Base-by-base conservation (phyloP, 83 land plant species). In the Larix sibirica region DNA sequence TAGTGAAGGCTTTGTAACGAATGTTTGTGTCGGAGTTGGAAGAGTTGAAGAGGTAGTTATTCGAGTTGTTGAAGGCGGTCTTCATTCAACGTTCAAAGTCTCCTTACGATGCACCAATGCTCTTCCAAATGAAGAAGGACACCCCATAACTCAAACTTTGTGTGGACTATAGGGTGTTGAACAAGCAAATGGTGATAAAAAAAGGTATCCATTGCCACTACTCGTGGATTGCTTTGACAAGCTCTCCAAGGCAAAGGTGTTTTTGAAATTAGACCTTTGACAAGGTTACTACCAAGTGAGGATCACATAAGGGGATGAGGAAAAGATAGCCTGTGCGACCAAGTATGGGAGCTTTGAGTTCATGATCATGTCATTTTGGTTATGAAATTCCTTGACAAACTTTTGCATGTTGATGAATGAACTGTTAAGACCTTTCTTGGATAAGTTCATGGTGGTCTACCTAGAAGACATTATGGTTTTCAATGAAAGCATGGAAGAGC, bases 401-500 rank as follows among this genome's bases (percentile, higher is more conserved):
- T 62, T 62, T n/a, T 62, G n/a, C 65, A 62, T n/a, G 21, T 62
- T 62, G 65, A 62, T 62, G 65, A 62, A 62, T 62, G 65, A 18
- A 17, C 18, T 62, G 65, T 62, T 18, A 0, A 13, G 3, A 1
- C n/a, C n/a, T 13, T 62, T 62, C n/a, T 62, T 62, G 65, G 65
- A 62, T 62, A 62, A 62, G 0, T 62, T 62, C 6, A 3, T 62
- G 65, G 65, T 62, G n/a, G 65, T 62, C 6, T 62, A 62, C n/a
- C n/a, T 4, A 1, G 1, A 62, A 14, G n/a, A 62, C n/a, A 62
- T 62, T 18, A 3, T 62, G n/a, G n/a, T 62, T n/a, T 62, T 17
- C 21, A 16, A 1, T 16, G n/a, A 62, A n/a, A 62, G 17, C n/a
- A 13, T 62, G n/a, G 65, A 62, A 18, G 65, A 62, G n/a, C 65